Evolutionary conservation across 2,329 filamentous ascomycete genomes (phyloP).

Genomic region (Penicillium brasilianum): DNA sequence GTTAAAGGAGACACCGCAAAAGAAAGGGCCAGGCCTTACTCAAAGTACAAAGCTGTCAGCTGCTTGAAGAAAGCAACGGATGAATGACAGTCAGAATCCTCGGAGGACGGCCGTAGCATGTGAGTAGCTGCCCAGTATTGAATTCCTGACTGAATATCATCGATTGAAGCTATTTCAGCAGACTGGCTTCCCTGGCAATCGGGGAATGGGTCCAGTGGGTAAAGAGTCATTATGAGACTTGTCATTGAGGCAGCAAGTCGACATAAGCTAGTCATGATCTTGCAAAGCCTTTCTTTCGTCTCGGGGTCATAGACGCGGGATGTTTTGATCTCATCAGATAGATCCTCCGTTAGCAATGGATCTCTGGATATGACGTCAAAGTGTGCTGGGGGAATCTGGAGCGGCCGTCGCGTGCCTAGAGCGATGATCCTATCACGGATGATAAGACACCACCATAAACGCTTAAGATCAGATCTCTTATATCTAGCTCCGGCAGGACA

Average conservation of each 20-base stretch:
- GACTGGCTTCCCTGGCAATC: background rate
- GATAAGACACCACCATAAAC: conserved; percentile 2
- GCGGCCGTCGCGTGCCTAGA: conserved; percentile 2
- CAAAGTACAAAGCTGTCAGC: conserved; percentile 2
- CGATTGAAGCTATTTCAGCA: background rate
- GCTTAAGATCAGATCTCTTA: conserved; percentile 1
- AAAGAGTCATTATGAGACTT: background rate
- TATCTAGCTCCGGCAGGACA: background rate
- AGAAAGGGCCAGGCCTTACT: background rate
- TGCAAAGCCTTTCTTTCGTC: conserved; percentile 3
- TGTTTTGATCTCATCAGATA: conserved; percentile 1
- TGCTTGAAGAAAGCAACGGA: conserved; percentile 10
- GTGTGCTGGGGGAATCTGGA: background rate
- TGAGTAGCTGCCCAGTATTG: background rate
- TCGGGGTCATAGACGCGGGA: conserved; percentile 1
- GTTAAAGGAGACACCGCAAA: background rate
- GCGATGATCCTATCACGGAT: conserved; percentile 4
- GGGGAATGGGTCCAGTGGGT: conserved; percentile 2
- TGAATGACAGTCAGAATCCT: background rate
- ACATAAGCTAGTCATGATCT: conserved; percentile 4
- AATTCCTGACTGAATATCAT: conserved; percentile 4
- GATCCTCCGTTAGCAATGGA: background rate
- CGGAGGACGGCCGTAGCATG: background rate
- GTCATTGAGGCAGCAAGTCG: conserved; percentile 1
- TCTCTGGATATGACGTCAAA: conserved; percentile 1